Evolutionary conservation across 306 rosid species (phyloP).

Genomic region (Sicyos edulis): DNA sequence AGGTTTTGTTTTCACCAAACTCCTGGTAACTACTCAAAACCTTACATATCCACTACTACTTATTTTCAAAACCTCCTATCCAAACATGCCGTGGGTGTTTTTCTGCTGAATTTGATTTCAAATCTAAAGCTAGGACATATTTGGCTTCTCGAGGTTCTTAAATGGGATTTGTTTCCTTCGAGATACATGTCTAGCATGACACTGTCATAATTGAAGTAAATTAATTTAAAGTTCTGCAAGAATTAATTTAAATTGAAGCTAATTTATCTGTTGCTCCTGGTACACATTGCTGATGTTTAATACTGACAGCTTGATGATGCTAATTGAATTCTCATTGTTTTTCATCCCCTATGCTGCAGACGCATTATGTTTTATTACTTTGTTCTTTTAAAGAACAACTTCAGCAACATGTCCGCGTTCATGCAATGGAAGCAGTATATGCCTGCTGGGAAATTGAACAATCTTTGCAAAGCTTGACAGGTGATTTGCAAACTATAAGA

Average conservation of each 20-base stretch:
- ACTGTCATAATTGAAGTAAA: background rate
- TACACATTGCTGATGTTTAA: no score
- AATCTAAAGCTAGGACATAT: background rate
- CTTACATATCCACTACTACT: no score
- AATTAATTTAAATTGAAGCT: background rate
- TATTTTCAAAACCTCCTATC: no score
- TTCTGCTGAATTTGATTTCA: background rate
- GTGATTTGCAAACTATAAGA: conserved; percentile 28
- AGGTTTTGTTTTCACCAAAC: no score
- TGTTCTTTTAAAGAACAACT: conserved; percentile 98
- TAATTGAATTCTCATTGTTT: conserved; percentile 1
- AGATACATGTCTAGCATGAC: no score
- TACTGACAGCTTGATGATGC: background rate
- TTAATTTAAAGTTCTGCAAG: background rate
- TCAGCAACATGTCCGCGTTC: conserved; percentile 95
- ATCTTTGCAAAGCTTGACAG: conserved; percentile 90
- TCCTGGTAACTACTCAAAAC: no score
- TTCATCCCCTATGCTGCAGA: conserved; percentile 41
- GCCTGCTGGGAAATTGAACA: conserved; percentile 99
- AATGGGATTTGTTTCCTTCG: background rate
- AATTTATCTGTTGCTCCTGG: background rate
- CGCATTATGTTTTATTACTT: conserved; percentile 88
- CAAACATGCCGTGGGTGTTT: background rate
- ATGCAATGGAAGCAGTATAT: conserved; percentile 99
- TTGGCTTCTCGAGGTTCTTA: background rate